Evolutionary conservation across 2,329 filamentous ascomycete genomes (phyloP).

Genomic region (Nigrograna mackinnonii): DNA sequence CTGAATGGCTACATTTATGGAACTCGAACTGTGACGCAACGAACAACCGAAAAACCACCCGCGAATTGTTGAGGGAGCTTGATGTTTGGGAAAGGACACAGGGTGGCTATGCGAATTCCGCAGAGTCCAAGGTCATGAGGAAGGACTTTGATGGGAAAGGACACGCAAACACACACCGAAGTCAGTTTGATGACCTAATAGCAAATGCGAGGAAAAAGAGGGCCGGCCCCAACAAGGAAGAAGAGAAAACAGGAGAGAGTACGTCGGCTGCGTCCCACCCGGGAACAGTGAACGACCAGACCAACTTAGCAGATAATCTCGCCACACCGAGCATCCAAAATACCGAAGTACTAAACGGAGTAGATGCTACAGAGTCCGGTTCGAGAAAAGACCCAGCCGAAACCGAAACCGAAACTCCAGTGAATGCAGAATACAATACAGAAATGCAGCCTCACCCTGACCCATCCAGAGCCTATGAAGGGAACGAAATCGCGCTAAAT

Average conservation of each 20-base stretch:
- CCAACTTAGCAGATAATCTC: background rate
- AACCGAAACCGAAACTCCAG: background rate
- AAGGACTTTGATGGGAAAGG: slow-evolving; percentile 85
- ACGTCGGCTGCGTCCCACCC: too few species aligned
- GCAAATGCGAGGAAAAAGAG: slow-evolving; percentile 69
- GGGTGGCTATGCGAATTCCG: slow-evolving; percentile 57
- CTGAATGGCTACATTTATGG: slow-evolving; percentile 93
- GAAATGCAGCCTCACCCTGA: slow-evolving; percentile 4
- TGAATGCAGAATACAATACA: slow-evolving; percentile 1
- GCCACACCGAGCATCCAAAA: background rate
- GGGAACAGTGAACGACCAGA: too few species aligned
- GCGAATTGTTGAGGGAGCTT: slow-evolving; percentile 76
- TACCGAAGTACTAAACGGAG: background rate
- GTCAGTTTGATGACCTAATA: slow-evolving; percentile 79
- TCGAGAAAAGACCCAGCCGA: background rate
- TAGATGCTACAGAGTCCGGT: background rate
- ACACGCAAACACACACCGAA: slow-evolving; percentile 74
- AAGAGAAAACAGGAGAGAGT: slow-evolving; percentile 7
- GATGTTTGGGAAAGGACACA: slow-evolving; percentile 86
- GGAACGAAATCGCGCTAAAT: slow-evolving; percentile 25
- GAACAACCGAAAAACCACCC: slow-evolving; percentile 63
- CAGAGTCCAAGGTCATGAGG: slow-evolving; percentile 64
- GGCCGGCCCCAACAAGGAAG: slow-evolving; percentile 27
- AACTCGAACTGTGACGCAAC: slow-evolving; percentile 94
- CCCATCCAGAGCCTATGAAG: slow-evolving; percentile 17